Percentiles rank a stretch among this genome's conserved stretches.
Evolutionary conservation across 192 early-diverging fungal species (phyloP).

Genomic region (Coemansia sp.): DNA sequence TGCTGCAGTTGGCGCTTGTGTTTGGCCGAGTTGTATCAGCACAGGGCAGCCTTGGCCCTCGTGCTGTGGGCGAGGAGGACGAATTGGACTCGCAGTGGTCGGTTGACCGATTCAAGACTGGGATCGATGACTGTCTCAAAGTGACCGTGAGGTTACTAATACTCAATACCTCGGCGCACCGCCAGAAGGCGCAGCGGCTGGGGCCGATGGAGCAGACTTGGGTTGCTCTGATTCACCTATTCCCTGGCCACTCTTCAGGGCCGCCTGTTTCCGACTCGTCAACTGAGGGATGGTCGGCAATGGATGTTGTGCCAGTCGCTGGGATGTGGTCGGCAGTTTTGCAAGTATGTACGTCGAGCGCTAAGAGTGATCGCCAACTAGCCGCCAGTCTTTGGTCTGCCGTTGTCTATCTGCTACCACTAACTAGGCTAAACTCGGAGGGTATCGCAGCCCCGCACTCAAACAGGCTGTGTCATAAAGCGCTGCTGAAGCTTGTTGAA

Average conservation of each 20-base stretch:
- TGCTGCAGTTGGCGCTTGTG: conserved; percentile 36
- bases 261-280: background rate
- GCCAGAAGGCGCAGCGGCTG: background rate
- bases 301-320: conserved; percentile 12
- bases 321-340: conserved; percentile 29
- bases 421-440: conserved; percentile 44
- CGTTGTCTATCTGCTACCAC: conserved; percentile 20
- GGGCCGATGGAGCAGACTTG: conserved; percentile 26
- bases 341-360: conserved; percentile 3
- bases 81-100: conserved; percentile 21
- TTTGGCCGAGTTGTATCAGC: conserved; percentile 12
- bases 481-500: conserved; percentile 28
- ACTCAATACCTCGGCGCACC: background rate
- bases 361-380: background rate
- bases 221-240: conserved; percentile 35
- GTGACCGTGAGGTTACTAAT: conserved; percentile 23
- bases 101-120: conserved; percentile 19
- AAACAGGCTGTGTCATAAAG: conserved; percentile 12
- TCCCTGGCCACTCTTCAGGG: background rate
- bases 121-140: conserved; percentile 32
- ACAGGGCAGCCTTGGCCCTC: conserved; percentile 15
- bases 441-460: conserved; percentile 45
- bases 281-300: background rate
- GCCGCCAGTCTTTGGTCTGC: conserved; percentile 34
- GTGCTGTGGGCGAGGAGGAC: conserved; percentile 44